Evolutionary conservation across 2,329 filamentous ascomycete genomes (phyloP), one percentile per base, ranked within the genome.

Genomic region (Sporothrix variecibatus): DNA sequence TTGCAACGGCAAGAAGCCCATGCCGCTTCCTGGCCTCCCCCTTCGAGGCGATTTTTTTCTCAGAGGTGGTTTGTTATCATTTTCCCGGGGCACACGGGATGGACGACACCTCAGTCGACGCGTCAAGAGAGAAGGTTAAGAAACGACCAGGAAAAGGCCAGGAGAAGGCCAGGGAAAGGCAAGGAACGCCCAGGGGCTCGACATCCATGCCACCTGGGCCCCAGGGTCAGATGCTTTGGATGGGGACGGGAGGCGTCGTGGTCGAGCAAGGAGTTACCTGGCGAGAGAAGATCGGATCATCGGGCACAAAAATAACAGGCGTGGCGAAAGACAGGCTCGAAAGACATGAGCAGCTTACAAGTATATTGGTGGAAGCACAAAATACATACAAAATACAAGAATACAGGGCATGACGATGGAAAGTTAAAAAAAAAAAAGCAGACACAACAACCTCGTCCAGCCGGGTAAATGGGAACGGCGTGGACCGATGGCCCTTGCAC

Each of bases 91-190:
- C 34, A 71, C 51, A 62, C 38, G 51, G 69, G 69, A 60, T 49
- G 69, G 51, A 71, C 17, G 38, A 58, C n/a, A n/a, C 28, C 28
- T 15, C 68, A 56, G n/a, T 58, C 31, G 67, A 70, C 67, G 67
- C 46, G 28, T 56, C 46, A 40, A 40, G 67, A 9, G 51, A 26
- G 12, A 5, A 26, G 9, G 23, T 23, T n/a, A 2, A 56, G n/a
- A n/a, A 20, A 26, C 9, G n/a, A n/a, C n/a, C n/a, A n/a, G n/a
- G n/a, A n/a, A n/a, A n/a, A n/a, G n/a, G n/a, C n/a, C n/a, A n/a
- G n/a, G n/a, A n/a, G n/a, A n/a, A n/a, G n/a, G n/a, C n/a, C n/a
- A n/a, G n/a, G n/a, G n/a, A n/a, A 68, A 40, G 28, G 28, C 15
- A 12, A 20, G 28, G 56, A 26, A 15, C 15, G 9, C n/a, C 28